Evolutionary conservation across 163 green algal genomes (phyloP), one percentile per base, ranked within the genome.

Genomic region (Volvox carteri): DNA sequence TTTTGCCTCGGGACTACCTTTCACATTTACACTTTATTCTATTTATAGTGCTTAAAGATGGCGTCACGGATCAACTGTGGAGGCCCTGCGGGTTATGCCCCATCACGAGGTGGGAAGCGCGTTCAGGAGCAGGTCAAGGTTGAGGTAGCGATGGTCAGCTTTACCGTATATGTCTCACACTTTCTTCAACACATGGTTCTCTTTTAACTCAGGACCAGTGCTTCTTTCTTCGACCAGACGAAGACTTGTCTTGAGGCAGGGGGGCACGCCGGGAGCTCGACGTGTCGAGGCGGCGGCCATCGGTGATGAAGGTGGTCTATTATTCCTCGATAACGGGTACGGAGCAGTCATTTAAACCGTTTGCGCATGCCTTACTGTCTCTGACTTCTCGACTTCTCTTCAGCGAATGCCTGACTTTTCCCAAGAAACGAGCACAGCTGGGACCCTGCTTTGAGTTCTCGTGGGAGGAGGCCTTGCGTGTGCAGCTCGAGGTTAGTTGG

Each of bases 321-420:
- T 88, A 0, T 88, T 88, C 35, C 50, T 88, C 6, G 50, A 88
- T 30, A 88, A 88, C 68, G 83, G 83, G 80, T 87, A 39, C n/a
- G 48, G 4, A 12, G 70, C 70, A n/a, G 8, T 65, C 28, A 30
- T 4, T 12, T 8, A 65, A 28, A 65, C 30, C 23, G 67, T 46
- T 76, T 37, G 35, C 67, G 35, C 58, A 8, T 68, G n/a, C 58
- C 58, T n/a, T 8, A 73, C 39, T 58, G 7, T 21, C 18, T 21
- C 70, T 78, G 33, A 81, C 73, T 52, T 78, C 39, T 14, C 33
- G 16, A 48, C 65, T 75, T 75, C 39, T n/a, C 14, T 50, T n/a
- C 39, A 87, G 83, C 33, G 83, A 88, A 74, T 58, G 35, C 37
- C 68, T 88, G 48, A n/a, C 67, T 0, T 88, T 88, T 14, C 83